Base-by-base conservation (phyloP, 2,329 filamentous ascomycete genomes). In the Cucurbitaria berberidis region DNA sequence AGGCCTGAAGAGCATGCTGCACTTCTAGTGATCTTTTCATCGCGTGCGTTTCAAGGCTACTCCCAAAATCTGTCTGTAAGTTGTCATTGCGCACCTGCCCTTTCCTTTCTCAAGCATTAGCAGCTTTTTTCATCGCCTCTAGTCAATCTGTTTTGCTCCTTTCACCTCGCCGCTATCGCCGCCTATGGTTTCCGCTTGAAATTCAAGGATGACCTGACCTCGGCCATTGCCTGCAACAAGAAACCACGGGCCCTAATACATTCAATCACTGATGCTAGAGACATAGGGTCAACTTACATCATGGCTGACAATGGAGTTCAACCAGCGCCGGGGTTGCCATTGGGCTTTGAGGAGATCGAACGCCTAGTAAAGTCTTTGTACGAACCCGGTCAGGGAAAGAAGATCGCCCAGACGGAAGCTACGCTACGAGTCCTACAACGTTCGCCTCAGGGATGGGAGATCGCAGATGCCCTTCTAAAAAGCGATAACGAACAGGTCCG, bases 401-500 rank as follows among this genome's bases (percentile, higher is more conserved):
- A 78, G 67, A 80, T 78, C 60, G 67, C 69, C 24, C 74, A 80
- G 44, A 85, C 86, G 42, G 90, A 98, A 71, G 86, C 89, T 51
- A 85, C 88, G 13, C 80, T 99, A 13, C 90, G 95, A 57, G 81
- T 82, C 22, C 79, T 97, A 16, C 95, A 98, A 70, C 86, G 86
- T 62, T 90, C 91, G 2, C 81, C 87, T 1, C 82, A 90, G 66
- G 93, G 92, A 48, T 99, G 95, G 95, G 83, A 89, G 50, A 82
- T 97, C 40, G 92, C 91, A 18, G 87, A 93, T 68, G 85, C 86
- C 45, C 81, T 98, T 13, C 79, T 97, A 10, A 80, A 80, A 45
- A 86, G 85, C 55, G 78, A 84, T 19, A 86, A 90, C 62, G 84
- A 89, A 55, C 88, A 93, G 66, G 86, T 95, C 62, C 89, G 89